Percentiles rank a stretch among this genome's conserved stretches.
Conservation (phyloP, 2,329 filamentous ascomycete genomes). For the Fusarium foetens region DNA sequence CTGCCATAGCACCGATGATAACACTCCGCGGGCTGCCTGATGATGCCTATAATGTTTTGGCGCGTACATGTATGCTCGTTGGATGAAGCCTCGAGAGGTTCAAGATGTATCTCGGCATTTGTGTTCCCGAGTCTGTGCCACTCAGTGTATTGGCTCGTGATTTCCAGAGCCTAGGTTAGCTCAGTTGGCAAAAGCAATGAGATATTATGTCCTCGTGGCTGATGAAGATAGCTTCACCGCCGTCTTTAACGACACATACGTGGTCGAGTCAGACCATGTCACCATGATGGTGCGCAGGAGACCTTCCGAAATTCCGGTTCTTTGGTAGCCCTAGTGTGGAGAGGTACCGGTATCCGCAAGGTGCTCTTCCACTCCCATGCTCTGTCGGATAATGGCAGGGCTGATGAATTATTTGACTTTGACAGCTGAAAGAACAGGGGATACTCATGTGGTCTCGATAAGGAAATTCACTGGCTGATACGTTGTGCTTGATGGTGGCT, state of each 20-base stretch:
- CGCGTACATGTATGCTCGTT: background rate
- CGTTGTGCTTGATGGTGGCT: background rate
- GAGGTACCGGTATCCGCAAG: background rate
- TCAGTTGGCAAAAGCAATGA: background rate
- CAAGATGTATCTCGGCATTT: background rate
- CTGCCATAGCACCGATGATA: background rate
- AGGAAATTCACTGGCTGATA: constrained; percentile 14
- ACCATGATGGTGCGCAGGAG: background rate
- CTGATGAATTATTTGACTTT: background rate
- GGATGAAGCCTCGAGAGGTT: background rate
- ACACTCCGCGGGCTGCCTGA: background rate
- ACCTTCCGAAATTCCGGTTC: background rate
- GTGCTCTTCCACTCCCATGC: background rate
- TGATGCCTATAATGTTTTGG: background rate
- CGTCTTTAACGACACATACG: background rate
- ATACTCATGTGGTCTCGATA: constrained; percentile 21
- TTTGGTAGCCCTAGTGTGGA: constrained; percentile 1
- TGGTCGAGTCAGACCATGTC: background rate
- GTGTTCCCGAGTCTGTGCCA: background rate
- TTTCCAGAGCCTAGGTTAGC: background rate
- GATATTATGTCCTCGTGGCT: background rate
- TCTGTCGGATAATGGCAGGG: constrained; percentile 7
- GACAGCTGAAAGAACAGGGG: constrained; percentile 19
- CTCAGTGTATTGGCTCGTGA: background rate
- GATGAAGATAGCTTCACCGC: background rate